These are phyloP conservation scores for Endocarpon pusillum DNA, from an alignment of 495 filamentous ascomycete species.

Conservation along the genomic window DNA sequence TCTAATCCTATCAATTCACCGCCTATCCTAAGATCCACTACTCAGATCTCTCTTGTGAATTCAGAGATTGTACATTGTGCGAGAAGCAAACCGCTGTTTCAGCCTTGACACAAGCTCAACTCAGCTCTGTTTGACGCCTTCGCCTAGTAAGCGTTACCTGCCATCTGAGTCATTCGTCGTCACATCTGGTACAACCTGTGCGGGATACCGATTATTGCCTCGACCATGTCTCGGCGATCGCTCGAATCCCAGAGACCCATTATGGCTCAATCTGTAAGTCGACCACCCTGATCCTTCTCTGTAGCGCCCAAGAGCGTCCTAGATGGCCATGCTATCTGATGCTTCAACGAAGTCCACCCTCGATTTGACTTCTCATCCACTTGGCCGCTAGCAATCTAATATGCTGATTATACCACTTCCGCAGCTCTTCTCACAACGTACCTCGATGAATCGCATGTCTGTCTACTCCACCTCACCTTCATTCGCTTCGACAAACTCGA, in stretches of 20 bases:
- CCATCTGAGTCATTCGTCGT: too few relatives aligned
- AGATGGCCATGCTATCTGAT: neutral
- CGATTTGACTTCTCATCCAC: conserved; percentile 3
- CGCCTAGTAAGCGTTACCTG: too few relatives aligned
- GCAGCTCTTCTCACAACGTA: conserved; percentile 33
- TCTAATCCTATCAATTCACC: too few relatives aligned
- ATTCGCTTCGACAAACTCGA: conserved; percentile 46
- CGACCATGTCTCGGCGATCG: conserved; percentile 45
- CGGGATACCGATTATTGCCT: too few relatives aligned
- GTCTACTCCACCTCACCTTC: conserved; percentile 64
- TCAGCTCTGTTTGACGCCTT: too few relatives aligned
- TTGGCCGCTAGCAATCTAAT: conserved; percentile 4
- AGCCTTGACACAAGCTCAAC: too few relatives aligned
- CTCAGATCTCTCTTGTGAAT: too few relatives aligned
- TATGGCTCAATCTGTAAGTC: conserved; percentile 56
- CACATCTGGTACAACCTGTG: too few relatives aligned
- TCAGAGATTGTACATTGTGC: too few relatives aligned
- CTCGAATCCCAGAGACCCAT: conserved; percentile 61
- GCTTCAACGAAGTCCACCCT: neutral
- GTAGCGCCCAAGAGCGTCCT: neutral
- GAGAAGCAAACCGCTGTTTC: too few relatives aligned
- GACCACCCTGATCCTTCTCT: conserved; percentile 1
- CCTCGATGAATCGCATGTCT: conserved; percentile 55
- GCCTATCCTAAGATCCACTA: too few relatives aligned
- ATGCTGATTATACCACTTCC: neutral